Conservation (phyloP, 1,139 yeast species). For the Sugiyamaella pinicola region DNA sequence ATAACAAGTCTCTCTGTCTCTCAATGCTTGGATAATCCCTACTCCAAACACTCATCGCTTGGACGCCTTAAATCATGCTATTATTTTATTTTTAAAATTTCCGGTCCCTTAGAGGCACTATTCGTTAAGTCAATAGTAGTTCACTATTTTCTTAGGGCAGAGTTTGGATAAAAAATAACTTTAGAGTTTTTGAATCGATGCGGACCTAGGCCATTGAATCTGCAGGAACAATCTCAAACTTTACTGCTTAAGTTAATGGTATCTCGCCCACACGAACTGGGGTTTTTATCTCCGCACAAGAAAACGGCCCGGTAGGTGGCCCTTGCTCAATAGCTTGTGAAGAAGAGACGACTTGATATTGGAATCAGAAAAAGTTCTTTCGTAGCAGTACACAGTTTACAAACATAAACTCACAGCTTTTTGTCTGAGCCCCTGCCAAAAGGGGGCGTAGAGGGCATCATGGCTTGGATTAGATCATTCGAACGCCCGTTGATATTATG, state of each 20-base stretch:
- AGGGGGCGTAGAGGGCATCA: too few relatives aligned
- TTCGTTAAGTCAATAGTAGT: neutral
- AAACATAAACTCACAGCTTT: too few relatives aligned
- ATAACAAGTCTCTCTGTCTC: conserved; percentile 1
- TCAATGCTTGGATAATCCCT: neutral
- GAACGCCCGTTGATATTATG: neutral
- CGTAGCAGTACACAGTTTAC: too few relatives aligned
- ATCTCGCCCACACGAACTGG: too few relatives aligned
- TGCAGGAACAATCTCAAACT: conserved; percentile 15
- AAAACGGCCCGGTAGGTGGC: too few relatives aligned
- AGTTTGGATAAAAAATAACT: neutral
- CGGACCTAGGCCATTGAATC: neutral
- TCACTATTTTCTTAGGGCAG: neutral
- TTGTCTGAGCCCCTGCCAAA: too few relatives aligned
- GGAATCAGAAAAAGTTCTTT: too few relatives aligned
- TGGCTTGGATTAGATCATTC: too few relatives aligned
- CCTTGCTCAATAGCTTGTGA: too few relatives aligned
- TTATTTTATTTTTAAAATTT: conserved; percentile 5
- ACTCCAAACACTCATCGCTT: neutral
- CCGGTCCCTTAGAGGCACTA: too few relatives aligned
- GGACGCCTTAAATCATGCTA: conserved; percentile 9
- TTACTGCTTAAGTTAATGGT: neutral
- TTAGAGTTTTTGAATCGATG: conserved; percentile 8
- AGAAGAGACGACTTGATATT: too few relatives aligned
- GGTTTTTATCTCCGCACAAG: too few relatives aligned